These are phyloP conservation scores for Leccinum incarnatum DNA, from an alignment of 768 basidiomycete species.

Conservation along the genomic window DNA sequence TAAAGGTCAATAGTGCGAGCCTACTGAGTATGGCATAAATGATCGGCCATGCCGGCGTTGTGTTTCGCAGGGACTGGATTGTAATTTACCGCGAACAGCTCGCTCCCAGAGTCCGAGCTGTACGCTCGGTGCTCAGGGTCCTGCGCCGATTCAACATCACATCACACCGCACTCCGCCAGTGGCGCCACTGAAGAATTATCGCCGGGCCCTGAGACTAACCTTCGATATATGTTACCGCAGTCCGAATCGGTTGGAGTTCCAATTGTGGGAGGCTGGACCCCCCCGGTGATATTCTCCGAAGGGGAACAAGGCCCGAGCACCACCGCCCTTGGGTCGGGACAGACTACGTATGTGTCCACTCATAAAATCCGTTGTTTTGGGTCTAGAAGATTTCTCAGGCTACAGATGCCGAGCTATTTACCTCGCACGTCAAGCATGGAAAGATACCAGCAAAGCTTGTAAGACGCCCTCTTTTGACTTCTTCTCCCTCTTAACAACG, in stretches of 20 bases:
- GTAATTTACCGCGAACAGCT: conserved; percentile 11
- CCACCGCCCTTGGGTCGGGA: neutral
- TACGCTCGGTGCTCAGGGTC: conserved; percentile 8
- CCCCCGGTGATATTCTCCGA: neutral
- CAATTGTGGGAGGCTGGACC: conserved; percentile 4
- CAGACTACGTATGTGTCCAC: conserved; percentile 13
- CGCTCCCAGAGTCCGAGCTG: conserved; percentile 25
- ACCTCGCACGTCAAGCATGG: neutral
- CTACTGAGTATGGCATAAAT: conserved; percentile 13
- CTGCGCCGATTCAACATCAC: conserved; percentile 5
- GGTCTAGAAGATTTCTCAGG: conserved; percentile 4
- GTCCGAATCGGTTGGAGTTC: neutral
- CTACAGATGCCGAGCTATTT: neutral
- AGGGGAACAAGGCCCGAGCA: conserved; percentile 7
- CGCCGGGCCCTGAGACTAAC: neutral
- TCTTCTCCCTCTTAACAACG: conserved; percentile 1
- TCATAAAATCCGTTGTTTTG: neutral
- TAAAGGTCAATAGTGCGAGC: conserved; percentile 18
- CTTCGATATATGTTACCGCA: conserved; percentile 8
- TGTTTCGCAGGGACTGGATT: conserved; percentile 8
- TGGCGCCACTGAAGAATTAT: conserved; percentile 7
- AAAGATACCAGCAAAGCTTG: conserved; percentile 12
- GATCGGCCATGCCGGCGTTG: conserved; percentile 26
- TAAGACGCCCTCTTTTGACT: conserved; percentile 3
- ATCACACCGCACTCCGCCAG: conserved; percentile 2